Base-by-base conservation (phyloP, 2,329 filamentous ascomycete genomes). In the Aspergillus carbonarius region DNA sequence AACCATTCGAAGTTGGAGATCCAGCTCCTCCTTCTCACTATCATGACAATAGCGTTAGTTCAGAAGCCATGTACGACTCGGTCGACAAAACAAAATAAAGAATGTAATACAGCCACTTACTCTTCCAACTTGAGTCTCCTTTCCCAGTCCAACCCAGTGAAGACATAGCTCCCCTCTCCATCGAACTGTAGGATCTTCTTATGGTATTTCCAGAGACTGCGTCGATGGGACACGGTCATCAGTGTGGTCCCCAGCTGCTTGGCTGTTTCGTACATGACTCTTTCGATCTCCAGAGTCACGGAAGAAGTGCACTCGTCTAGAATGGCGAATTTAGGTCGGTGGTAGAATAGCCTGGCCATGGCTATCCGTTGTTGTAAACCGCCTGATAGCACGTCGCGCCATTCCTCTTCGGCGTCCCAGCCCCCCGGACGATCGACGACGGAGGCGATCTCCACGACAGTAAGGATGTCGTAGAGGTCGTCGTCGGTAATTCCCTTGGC, bases 141-240 rank as follows among this genome's bases (percentile, higher is more conserved):
- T 68, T 97, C 93, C 17, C 93, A 93, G 75, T 99, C 95, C 51
- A 99, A 79, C 57, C 85, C 85, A 0, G 92, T 96, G 70, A 99
- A 99, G 35, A 97, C 86, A 69, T 91, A 96, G 52, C 92, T 83
- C 0, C 95, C 95, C 76, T 96, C 91, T 0, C 95, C 95, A 74
- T 98, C 93, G 73, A 99, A 99, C 76, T 99, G 95, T 71, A 99
- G 76, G 60, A 99, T 98, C 76, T 89, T 89, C 66, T 87, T 89
- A 75, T 99, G 95, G 74, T 99, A 98, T 75, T 95, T 93, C 95
- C 95, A 99, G 67, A 99, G 76, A 78, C 91, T 96, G 62, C 92
- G 82, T 8, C 95, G 82, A 75, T 99, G 95, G 64, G 88, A 92
- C 23, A 99, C 95, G 0, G 95, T 99, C 91, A 99, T 97, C 63